Base-by-base conservation (phyloP, 345 rosid species). In the Durio zibethinus region DNA sequence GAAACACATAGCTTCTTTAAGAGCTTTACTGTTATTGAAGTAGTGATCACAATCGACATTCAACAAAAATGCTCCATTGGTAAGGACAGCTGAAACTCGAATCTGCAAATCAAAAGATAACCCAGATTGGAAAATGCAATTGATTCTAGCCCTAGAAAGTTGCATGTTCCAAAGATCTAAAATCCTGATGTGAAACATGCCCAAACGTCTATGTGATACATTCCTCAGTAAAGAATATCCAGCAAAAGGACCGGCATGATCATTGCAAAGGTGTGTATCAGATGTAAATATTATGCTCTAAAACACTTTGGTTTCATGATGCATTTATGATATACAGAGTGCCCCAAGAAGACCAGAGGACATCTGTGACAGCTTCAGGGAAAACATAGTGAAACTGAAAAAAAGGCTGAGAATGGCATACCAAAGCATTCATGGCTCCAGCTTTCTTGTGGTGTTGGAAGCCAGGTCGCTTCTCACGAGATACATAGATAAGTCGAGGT, bases 391-490 rank as follows among this genome's bases (percentile, higher is more conserved):
- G 64, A 74, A 50, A 73, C 15, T 29, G 14, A n/a, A 36, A 42
- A 42, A 62, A 56, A 59, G 73, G 40, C 53, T 1, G 40, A 76
- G 74, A 79, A 33, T 33, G 72, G 85, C 98, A 66, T 82, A 95
- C 99, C 98, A 97, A 84, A 45, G 99, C 97, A 87, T 97, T 97
- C 99, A 97, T 97, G 54, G 99, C 99, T 82, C 99, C 99, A 18
- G 99, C 99, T 82, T 97, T 97, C 87, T 97, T 94, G 91, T 97
- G 99, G 70, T 97, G 99, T 76, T 97, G 99, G 83, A 97, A 97
- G 77, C 99, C 99, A 83, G 99, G 99, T 69, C 99, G 91, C 86
- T 97, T 97, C 87, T 96, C 99, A 88, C 99, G 99, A 85, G 99
- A 96, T 81, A 96, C 99, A 83, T 96, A 97, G 71, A 97, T 97